These are phyloP conservation scores for Coemansia sp. DNA, from an alignment of 192 early-diverging fungal species.

Conservation along the genomic window DNA sequence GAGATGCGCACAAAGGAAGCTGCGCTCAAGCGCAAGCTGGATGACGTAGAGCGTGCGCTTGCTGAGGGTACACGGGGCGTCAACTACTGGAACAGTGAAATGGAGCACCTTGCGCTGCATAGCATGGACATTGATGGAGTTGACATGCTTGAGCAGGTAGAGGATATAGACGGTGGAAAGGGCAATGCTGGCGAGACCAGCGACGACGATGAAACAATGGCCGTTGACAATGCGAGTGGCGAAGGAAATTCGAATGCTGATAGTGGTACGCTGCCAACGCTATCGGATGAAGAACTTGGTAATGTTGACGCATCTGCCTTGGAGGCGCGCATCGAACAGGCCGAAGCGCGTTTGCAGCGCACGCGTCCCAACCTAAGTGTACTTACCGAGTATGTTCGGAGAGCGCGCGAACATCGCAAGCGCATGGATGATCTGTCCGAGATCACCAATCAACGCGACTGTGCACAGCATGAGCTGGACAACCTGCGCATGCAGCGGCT, in stretches of 20 bases:
- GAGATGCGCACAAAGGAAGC: conserved; percentile 70
- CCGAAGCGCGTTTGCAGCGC: conserved; percentile 65
- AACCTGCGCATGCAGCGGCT: conserved; percentile 73
- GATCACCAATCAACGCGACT: conserved; percentile 71
- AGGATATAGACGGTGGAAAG: conserved; percentile 6
- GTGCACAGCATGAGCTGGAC: conserved; percentile 72
- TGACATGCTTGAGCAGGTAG: background rate
- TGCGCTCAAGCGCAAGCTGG: conserved; percentile 64
- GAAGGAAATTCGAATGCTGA: conserved; percentile 8
- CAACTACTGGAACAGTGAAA: conserved; percentile 59
- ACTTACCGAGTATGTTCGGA: conserved; percentile 81
- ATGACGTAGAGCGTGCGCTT: conserved; percentile 62
- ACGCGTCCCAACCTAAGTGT: conserved; percentile 80
- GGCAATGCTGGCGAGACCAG: conserved; percentile 20
- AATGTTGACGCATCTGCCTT: conserved; percentile 66
- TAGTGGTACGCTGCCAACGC: conserved; percentile 49
- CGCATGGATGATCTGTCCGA: conserved; percentile 75
- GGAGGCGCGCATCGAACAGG: conserved; percentile 66
- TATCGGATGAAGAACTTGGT: conserved; percentile 63
- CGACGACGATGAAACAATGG: conserved; percentile 44
- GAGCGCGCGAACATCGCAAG: conserved; percentile 70
- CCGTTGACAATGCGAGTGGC: conserved; percentile 33
- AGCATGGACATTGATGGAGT: conserved; percentile 14
- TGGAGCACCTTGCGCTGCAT: conserved; percentile 64
- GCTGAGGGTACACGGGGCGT: conserved; percentile 50